phyloP scores from a whole-genome alignment of 1,139 yeast species.

The Debaryomycetaceae sp. region DNA sequence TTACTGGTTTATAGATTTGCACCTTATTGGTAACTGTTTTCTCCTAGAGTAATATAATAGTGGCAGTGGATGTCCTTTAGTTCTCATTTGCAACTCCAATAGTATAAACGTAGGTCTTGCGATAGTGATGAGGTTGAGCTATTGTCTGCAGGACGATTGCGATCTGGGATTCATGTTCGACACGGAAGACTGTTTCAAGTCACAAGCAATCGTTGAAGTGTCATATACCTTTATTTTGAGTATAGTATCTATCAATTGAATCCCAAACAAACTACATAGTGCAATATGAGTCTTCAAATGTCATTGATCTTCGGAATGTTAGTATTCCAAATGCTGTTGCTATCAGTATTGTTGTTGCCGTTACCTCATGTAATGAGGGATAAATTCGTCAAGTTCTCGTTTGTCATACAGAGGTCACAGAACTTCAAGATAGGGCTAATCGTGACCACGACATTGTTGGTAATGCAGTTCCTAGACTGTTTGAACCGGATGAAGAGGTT shows the following conservation, averaged over 20 bases:
- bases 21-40: background rate
- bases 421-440: constrained; percentile 49
- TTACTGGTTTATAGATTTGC: constrained; percentile 33
- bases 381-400: constrained; percentile 38
- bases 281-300: constrained; percentile 46
- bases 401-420: constrained; percentile 31
- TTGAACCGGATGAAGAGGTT: constrained; percentile 42
- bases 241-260: background rate
- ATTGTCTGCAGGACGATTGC: background rate
- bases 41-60: background rate
- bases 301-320: constrained; percentile 42
- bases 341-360: constrained; percentile 57
- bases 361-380: constrained; percentile 55
- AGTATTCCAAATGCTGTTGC: constrained; percentile 50
- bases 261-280: background rate
- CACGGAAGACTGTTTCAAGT: background rate
- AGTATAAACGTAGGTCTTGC: too few relatives aligned
- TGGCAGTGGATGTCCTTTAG: too few relatives aligned
- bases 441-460: constrained; percentile 45
- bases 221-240: background rate
- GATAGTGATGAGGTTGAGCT: too few relatives aligned
- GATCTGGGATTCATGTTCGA: background rate
- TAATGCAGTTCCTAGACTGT: constrained; percentile 59
- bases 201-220: background rate
- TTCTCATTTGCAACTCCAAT: too few relatives aligned